phyloP scores from a whole-genome alignment of 176 grass and related monocot species.

The Canna indica region DNA sequence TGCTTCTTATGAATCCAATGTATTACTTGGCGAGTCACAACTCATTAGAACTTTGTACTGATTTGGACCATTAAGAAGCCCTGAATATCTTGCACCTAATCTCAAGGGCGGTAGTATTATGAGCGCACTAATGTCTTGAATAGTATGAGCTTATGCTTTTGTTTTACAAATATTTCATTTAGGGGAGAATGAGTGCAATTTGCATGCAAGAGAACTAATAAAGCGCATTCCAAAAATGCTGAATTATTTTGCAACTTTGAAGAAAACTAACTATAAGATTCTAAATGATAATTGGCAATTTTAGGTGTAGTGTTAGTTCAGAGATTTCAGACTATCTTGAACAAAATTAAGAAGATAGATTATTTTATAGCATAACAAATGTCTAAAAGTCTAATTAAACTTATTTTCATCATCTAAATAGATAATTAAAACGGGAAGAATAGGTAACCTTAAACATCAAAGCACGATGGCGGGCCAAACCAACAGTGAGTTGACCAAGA shows the following conservation, averaged over 20 bases:
- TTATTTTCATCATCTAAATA: background rate
- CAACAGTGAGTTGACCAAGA: constrained; percentile 73
- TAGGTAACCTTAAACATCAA: constrained; percentile 87
- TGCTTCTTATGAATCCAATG: no score
- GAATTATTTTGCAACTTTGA: background rate
- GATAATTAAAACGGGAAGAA: constrained; percentile 1
- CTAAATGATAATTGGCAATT: background rate
- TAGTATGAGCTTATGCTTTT: no score
- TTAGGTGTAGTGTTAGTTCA: background rate
- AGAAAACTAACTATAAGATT: background rate
- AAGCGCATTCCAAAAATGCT: background rate
- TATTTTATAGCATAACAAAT: background rate
- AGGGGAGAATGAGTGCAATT: no score
- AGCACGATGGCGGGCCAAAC: constrained; percentile 84
- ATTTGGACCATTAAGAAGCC: no score
- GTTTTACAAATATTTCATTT: no score
- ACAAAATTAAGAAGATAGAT: no score
- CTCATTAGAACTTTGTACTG: no score
- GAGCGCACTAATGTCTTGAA: no score
- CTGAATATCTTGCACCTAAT: no score
- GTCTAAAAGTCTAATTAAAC: background rate
- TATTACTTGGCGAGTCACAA: no score
- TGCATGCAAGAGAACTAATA: background rate
- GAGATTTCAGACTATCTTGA: no score
- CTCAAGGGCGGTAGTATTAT: no score